A percentile compares a stretch with the other conserved stretches of the same genome.
These are phyloP conservation scores for Hypoxylon sp. DNA, from an alignment of 2,329 filamentous ascomycete genomes.

Conservation along the genomic window DNA sequence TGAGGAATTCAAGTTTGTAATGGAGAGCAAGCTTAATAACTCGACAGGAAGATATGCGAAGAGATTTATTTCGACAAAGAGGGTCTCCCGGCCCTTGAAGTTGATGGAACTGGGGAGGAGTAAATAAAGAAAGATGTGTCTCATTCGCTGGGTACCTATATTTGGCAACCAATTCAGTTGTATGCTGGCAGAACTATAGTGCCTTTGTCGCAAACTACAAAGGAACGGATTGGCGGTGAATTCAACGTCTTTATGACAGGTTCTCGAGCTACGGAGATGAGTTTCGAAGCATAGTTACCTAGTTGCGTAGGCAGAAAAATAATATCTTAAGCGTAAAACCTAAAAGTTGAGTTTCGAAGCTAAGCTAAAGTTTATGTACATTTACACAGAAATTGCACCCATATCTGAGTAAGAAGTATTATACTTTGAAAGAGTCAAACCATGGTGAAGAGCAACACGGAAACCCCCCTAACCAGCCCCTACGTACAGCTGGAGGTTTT, in stretches of 20 bases:
- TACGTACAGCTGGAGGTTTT: no score
- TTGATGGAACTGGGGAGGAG: background rate
- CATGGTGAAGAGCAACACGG: background rate
- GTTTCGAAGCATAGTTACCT: background rate
- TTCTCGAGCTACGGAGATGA: background rate
- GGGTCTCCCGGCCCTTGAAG: background rate
- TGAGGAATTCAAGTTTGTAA: background rate
- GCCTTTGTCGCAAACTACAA: constrained; percentile 12
- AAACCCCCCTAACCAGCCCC: no score
- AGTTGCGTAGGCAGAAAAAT: background rate
- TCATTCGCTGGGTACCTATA: background rate
- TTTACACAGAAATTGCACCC: background rate
- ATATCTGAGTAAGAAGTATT: background rate
- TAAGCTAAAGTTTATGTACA: background rate
- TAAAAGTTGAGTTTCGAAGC: background rate
- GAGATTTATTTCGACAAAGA: constrained; percentile 1
- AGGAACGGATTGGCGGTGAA: background rate
- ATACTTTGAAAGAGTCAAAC: background rate
- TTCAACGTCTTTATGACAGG: background rate
- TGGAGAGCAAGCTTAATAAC: constrained; percentile 7
- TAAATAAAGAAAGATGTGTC: constrained; percentile 11
- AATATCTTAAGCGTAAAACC: background rate
- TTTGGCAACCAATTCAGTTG: background rate
- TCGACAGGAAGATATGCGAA: background rate
- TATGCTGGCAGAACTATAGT: background rate